Conservation (phyloP, 2,329 filamentous ascomycete species). For the Pyricularia grisea region DNA sequence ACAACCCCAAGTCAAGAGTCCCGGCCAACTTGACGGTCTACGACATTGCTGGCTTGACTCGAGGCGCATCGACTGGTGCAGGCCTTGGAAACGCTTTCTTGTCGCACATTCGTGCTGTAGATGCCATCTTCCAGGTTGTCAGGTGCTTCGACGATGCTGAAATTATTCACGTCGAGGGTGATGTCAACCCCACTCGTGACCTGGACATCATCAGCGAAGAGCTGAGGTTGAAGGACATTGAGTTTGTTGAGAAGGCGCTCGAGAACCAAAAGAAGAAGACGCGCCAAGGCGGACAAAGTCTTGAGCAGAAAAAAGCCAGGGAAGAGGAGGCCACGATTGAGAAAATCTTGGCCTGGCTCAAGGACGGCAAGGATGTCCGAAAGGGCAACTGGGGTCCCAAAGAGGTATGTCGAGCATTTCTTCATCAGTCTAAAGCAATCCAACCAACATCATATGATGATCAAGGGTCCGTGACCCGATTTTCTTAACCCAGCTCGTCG, state of each 20-base stretch:
- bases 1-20: conserved; percentile 96
- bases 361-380: conserved; percentile 86
- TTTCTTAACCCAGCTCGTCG: conserved; percentile 99
- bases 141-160: conserved; percentile 98
- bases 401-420: conserved; percentile 48
- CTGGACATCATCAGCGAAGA: conserved; percentile 96
- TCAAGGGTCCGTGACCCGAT: conserved; percentile 94
- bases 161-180: conserved; percentile 98
- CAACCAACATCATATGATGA: conserved; percentile 66
- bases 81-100: conserved; percentile 97
- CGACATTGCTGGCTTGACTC: conserved; percentile 94
- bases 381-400: conserved; percentile 85
- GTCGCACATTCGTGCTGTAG: conserved; percentile 95
- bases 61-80: conserved; percentile 92
- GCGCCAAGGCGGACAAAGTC: conserved; percentile 80
- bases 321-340: conserved; percentile 91
- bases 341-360: conserved; percentile 74
- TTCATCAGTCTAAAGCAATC: conserved; percentile 5
- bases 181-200: conserved; percentile 91
- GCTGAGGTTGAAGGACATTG: conserved; percentile 94
- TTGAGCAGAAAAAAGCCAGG: conserved; percentile 96
- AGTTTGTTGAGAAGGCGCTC: conserved; percentile 93
- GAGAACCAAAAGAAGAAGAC: conserved; percentile 93
- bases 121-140: conserved; percentile 96
- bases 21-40: conserved; percentile 97